Percentiles rank a stretch among this genome's conserved stretches.
Evolutionary conservation across 1,284 basidiomycete species (phyloP).

Genomic region (Marasmius fiardii): DNA sequence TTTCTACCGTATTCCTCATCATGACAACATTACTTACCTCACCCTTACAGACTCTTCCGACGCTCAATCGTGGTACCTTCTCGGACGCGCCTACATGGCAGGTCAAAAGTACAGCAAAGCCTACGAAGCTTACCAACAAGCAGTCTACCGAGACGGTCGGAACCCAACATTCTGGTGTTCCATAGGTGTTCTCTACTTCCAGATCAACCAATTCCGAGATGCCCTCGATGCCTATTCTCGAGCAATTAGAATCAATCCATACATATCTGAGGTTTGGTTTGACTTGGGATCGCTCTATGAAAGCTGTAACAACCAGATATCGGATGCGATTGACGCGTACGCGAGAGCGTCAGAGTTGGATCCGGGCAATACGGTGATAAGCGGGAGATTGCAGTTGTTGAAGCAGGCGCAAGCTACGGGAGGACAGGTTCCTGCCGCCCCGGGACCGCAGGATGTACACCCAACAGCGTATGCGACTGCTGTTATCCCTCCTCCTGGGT

Average conservation of each 20-base stretch:
- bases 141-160: conserved; percentile 96
- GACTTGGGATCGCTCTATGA: conserved; percentile 97
- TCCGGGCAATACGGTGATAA: conserved; percentile 75
- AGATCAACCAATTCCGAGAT: conserved; percentile 99
- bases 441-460: conserved; percentile 92
- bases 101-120: conserved; percentile 99
- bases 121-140: conserved; percentile 99
- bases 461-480: conserved; percentile 88
- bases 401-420: conserved; percentile 82
- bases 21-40: conserved; percentile 1
- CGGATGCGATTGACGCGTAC: conserved; percentile 98
- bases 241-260: conserved; percentile 97
- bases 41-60: conserved; percentile 78
- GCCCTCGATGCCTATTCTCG: conserved; percentile 98
- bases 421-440: conserved; percentile 75
- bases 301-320: conserved; percentile 98
- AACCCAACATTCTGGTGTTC: conserved; percentile 99
- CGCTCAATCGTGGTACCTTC: conserved; percentile 97
- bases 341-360: conserved; percentile 90
- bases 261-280: conserved; percentile 99
- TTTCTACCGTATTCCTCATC: conserved; percentile 1
- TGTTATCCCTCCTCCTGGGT: conserved; percentile 61
- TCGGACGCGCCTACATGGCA: conserved; percentile 98
- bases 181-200: conserved; percentile 98
- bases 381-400: conserved; percentile 73